Conservation (phyloP, 2,329 filamentous ascomycete genomes). For the Nemania bipapillata region DNA sequence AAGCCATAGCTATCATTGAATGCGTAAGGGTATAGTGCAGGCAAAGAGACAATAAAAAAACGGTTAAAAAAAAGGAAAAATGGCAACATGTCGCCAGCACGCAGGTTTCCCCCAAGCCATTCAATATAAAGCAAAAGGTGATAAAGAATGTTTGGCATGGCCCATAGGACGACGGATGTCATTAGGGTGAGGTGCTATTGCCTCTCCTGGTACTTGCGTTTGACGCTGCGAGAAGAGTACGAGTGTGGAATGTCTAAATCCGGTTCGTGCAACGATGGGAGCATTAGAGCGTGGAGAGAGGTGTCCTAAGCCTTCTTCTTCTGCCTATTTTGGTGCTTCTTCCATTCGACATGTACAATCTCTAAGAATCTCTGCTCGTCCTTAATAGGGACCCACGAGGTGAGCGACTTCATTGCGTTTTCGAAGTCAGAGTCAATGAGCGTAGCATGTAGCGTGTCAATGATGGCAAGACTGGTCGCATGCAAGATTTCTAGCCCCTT, state of each 20-base stretch:
- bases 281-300: conserved; percentile 34
- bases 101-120: conserved; percentile 21
- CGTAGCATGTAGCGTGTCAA: conserved; percentile 88
- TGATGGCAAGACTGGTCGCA: conserved; percentile 86
- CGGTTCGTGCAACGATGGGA: conserved; percentile 14
- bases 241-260: conserved; percentile 1
- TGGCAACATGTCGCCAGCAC: conserved; percentile 17
- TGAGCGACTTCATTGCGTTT: conserved; percentile 96
- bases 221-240: conserved; percentile 12
- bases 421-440: conserved; percentile 95
- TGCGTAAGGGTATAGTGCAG: conserved; percentile 50
- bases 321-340: conserved; percentile 64
- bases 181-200: not conserved
- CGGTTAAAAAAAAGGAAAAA: not conserved
- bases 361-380: conserved; percentile 95
- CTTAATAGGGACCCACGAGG: conserved; percentile 91
- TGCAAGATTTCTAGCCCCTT: conserved; percentile 87
- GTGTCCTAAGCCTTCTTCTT: conserved; percentile 55
- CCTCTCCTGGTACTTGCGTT: not conserved
- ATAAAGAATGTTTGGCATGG: conserved; percentile 38
- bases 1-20: conserved; percentile 36
- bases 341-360: conserved; percentile 88
- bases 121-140: conserved; percentile 30
- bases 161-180: conserved; percentile 34
- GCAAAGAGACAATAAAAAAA: conserved; percentile 23